phyloP scores from a whole-genome alignment of 2,329 filamentous ascomycete species.

The Fusarium hainanense region DNA sequence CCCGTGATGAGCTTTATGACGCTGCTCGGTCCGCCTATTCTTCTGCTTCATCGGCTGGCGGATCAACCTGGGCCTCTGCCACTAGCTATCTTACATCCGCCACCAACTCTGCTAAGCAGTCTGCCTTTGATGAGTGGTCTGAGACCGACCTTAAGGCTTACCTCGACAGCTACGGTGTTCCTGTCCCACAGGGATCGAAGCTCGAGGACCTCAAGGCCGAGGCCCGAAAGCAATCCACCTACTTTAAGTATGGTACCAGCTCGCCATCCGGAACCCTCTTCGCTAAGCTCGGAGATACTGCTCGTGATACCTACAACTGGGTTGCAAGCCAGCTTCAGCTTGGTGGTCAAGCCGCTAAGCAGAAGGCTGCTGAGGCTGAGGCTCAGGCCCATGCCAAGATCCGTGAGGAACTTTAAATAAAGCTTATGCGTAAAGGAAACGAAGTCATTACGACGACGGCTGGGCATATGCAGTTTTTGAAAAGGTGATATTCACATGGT shows the following conservation, averaged over 20 bases:
- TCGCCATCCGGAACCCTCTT: conserved; percentile 73
- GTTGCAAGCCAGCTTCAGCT: conserved; percentile 60
- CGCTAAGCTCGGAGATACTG: conserved; percentile 68
- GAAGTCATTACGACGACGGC: background rate
- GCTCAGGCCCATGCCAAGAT: conserved; percentile 50
- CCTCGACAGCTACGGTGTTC: conserved; percentile 80
- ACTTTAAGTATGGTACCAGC: conserved; percentile 80
- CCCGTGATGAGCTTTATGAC: conserved; percentile 77
- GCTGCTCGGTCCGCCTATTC: conserved; percentile 71
- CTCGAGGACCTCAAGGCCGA: conserved; percentile 76
- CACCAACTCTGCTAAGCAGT: conserved; percentile 73
- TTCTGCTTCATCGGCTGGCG: conserved; percentile 69
- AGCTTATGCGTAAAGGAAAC: background rate
- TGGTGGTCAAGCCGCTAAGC: conserved; percentile 60
- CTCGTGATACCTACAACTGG: conserved; percentile 64
- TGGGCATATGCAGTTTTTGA: background rate
- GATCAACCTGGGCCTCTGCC: conserved; percentile 70
- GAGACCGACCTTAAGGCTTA: conserved; percentile 80
- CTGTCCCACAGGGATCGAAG: conserved; percentile 73
- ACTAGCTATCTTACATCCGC: conserved; percentile 76
- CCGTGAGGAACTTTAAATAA: conserved; percentile 65
- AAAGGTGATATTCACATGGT: background rate
- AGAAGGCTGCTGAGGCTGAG: conserved; percentile 56
- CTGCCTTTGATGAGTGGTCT: conserved; percentile 78
- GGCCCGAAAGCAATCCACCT: conserved; percentile 78